Percentiles rank a stretch among this genome's conserved stretches.
These are phyloP conservation scores for Scedosporium boydii DNA, from an alignment of 2,329 filamentous ascomycete genomes.

Conservation along the genomic window DNA sequence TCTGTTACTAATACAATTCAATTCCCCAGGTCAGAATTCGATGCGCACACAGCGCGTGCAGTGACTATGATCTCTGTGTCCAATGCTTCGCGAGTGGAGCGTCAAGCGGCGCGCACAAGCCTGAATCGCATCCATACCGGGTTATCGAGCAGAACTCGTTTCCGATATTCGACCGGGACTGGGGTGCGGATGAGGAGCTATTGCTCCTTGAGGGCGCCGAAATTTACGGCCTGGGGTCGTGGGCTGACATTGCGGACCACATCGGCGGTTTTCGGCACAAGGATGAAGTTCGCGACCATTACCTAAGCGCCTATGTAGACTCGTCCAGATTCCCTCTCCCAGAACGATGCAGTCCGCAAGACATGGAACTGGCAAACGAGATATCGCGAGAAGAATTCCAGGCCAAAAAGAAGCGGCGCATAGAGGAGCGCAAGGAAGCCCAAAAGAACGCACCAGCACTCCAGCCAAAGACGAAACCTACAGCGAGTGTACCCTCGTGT, in stretches of 20 bases:
- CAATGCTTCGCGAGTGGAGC: conserved; percentile 84
- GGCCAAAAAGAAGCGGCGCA: conserved; percentile 80
- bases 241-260: conserved; percentile 96
- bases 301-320: conserved; percentile 77
- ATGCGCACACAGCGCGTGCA: conserved; percentile 74
- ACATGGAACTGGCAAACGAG: conserved; percentile 67
- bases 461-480: conserved; percentile 90
- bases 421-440: conserved; percentile 82
- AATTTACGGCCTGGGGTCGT: conserved; percentile 91
- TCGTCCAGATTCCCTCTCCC: conserved; percentile 80
- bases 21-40: conserved; percentile 73
- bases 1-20: conserved; percentile 9
- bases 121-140: conserved; percentile 74
- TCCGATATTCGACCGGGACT: conserved; percentile 87
- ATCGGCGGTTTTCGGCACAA: conserved; percentile 92
- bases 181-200: conserved; percentile 97
- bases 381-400: conserved; percentile 91
- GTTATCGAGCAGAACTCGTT: conserved; percentile 99
- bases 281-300: conserved; percentile 93
- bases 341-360: conserved; percentile 71
- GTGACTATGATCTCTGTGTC: conserved; percentile 95
- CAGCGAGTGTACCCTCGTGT: conserved; percentile 87
- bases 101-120: conserved; percentile 74
- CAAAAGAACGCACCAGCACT: conserved; percentile 75
- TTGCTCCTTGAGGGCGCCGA: conserved; percentile 87